A percentile compares a stretch with the other conserved stretches of the same genome.
These are phyloP conservation scores for Taxillus chinensis DNA, from an alignment of 164 flowering plant species.

Conservation along the genomic window DNA sequence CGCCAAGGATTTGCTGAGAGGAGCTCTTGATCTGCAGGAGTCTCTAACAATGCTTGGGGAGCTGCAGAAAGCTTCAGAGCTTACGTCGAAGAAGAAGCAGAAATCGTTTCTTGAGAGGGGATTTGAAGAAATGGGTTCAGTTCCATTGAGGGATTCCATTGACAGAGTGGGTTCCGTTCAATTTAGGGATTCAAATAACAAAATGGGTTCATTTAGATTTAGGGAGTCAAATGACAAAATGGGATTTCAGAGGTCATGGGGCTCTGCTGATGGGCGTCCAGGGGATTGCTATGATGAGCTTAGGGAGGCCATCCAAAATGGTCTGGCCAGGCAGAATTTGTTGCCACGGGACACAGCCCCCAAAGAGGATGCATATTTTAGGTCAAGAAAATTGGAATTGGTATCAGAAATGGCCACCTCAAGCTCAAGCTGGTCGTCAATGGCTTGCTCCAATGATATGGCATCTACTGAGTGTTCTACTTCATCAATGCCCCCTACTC, in stretches of 20 bases:
- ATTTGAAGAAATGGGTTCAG: conserved; percentile 13
- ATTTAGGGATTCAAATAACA: neutral
- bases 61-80: conserved; percentile 57
- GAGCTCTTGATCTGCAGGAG: conserved; percentile 80
- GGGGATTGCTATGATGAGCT: conserved; percentile 44
- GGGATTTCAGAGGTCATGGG: conserved; percentile 20
- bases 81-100: conserved; percentile 32
- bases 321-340: conserved; percentile 48
- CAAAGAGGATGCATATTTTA: conserved; percentile 16
- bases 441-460: conserved; percentile 16
- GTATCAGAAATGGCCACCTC: conserved; percentile 38
- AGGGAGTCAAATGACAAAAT: conserved; percentile 9
- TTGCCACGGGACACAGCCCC: conserved; percentile 13
- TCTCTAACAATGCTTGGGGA: conserved; percentile 61
- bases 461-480: conserved; percentile 21
- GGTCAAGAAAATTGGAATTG: conserved; percentile 14
- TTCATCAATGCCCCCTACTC: conserved; percentile 12
- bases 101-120: conserved; percentile 14
- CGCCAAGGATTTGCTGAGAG: conserved; percentile 61
- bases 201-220: conserved; percentile 14
- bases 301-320: conserved; percentile 32
- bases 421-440: conserved; percentile 50
- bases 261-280: conserved; percentile 35
- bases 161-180: conserved; percentile 12
- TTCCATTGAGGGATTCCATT: conserved; percentile 12